phyloP scores from a whole-genome alignment of 2,329 filamentous ascomycete species.

The Cladosporium sp. region DNA sequence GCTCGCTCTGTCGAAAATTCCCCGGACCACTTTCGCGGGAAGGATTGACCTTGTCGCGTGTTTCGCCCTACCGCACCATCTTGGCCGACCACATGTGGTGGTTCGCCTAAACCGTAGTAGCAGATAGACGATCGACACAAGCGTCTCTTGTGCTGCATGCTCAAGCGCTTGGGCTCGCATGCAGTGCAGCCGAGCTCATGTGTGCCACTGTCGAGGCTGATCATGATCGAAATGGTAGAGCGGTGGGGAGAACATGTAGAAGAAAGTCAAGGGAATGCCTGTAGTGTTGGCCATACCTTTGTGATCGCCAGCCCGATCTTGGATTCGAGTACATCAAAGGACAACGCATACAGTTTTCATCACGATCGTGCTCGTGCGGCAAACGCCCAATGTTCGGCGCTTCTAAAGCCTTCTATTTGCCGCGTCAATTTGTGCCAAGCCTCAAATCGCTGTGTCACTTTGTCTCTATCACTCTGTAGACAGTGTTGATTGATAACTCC shows the following conservation, averaged over 20 bases:
- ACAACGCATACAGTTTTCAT: not conserved
- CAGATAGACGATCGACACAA: constrained; percentile 12
- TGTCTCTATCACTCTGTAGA: not conserved
- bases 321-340: not conserved
- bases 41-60: constrained; percentile 15
- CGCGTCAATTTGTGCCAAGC: not conserved
- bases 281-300: not conserved
- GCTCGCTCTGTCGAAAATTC: constrained; percentile 17
- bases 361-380: not conserved
- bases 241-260: not conserved
- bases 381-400: constrained; percentile 1
- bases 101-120: constrained; percentile 10
- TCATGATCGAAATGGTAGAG: not conserved
- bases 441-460: not conserved
- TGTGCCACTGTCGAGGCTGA: constrained; percentile 1
- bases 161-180: constrained; percentile 4
- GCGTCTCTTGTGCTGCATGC: constrained; percentile 2
- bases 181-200: not conserved
- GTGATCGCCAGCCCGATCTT: not conserved
- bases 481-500: not conserved
- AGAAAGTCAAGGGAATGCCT: not conserved
- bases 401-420: constrained; percentile 2
- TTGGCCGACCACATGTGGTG: constrained; percentile 15
- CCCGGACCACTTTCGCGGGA: constrained; percentile 18
- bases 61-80: constrained; percentile 11